These are phyloP conservation scores for Tuber indicum DNA, from an alignment of 495 filamentous ascomycete genomes.

Conservation along the genomic window DNA sequence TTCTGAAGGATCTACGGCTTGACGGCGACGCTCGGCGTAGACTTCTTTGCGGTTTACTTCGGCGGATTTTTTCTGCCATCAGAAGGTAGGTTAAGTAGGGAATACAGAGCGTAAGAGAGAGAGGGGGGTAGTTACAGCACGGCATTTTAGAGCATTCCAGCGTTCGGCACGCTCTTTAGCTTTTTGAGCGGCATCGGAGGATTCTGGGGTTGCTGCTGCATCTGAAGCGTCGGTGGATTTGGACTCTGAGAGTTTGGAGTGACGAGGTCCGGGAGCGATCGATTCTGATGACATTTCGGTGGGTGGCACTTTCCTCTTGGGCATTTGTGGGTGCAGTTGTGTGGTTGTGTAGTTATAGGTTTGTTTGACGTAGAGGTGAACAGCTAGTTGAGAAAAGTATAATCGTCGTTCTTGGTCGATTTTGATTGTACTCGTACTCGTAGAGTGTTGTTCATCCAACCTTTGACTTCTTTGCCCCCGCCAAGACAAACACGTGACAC, in stretches of 20 bases:
- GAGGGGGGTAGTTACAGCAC: constrained; percentile 52
- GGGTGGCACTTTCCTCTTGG: constrained; percentile 29
- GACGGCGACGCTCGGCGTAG: constrained; percentile 70
- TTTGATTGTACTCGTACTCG: not conserved
- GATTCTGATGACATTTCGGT: constrained; percentile 7
- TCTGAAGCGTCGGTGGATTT: constrained; percentile 14
- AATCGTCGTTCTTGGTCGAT: not conserved
- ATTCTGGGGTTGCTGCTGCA: constrained; percentile 10
- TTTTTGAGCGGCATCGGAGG: constrained; percentile 45
- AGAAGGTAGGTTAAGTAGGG: constrained; percentile 27
- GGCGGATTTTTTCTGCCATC: constrained; percentile 58
- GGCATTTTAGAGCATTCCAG: constrained; percentile 80
- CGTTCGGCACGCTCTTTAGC: constrained; percentile 56
- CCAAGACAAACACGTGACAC: constrained; percentile 4
- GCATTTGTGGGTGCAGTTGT: constrained; percentile 7
- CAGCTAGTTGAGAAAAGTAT: not conserved
- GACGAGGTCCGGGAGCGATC: constrained; percentile 15
- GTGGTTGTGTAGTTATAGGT: constrained; percentile 4
- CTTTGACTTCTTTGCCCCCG: not conserved
- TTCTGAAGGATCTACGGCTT: constrained; percentile 66
- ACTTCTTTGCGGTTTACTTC: constrained; percentile 78
- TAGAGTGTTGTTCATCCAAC: too few species aligned
- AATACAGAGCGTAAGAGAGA: not conserved
- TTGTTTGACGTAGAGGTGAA: constrained; percentile 8
- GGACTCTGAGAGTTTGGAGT: constrained; percentile 26